Evolutionary conservation across 169 alveolate genomes (phyloP).

Genomic region (Eimeria acervulina): DNA sequence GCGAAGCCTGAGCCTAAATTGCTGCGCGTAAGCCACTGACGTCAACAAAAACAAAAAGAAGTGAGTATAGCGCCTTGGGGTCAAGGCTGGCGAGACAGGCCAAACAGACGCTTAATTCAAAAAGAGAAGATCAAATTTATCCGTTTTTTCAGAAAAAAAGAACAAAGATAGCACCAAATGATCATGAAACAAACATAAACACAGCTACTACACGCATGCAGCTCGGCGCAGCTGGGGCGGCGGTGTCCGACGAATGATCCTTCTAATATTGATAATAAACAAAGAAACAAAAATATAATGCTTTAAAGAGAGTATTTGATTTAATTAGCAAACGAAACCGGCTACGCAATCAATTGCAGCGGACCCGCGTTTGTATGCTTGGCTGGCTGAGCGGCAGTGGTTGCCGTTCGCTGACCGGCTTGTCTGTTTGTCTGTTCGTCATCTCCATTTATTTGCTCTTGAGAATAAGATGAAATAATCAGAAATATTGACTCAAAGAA

Average conservation of each 20-base stretch:
- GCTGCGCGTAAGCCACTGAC: not conserved
- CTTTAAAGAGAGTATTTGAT: not conserved
- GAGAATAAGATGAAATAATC: not conserved
- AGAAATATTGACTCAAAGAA: not conserved
- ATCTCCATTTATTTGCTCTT: not conserved
- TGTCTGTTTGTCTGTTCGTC: not conserved
- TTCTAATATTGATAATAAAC: not conserved
- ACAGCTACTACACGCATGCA: not conserved
- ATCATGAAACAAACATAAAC: not conserved
- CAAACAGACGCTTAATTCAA: not conserved
- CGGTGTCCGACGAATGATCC: not conserved
- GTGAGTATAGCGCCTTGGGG: too few relatives aligned
- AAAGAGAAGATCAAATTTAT: not conserved
- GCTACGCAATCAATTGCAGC: not conserved
- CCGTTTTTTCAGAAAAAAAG: not conserved
- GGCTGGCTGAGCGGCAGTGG: not conserved
- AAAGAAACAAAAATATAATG: not conserved
- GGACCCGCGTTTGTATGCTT: not conserved
- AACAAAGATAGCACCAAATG: not conserved
- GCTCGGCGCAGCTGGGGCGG: not conserved
- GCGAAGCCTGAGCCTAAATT: not conserved
- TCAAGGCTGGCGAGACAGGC: not conserved
- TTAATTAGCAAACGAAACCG: not conserved
- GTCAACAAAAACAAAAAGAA: too few relatives aligned
- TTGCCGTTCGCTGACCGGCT: not conserved